Base-by-base conservation (phyloP, 1,284 basidiomycete genomes). In the Apiotrichum domesticum region DNA sequence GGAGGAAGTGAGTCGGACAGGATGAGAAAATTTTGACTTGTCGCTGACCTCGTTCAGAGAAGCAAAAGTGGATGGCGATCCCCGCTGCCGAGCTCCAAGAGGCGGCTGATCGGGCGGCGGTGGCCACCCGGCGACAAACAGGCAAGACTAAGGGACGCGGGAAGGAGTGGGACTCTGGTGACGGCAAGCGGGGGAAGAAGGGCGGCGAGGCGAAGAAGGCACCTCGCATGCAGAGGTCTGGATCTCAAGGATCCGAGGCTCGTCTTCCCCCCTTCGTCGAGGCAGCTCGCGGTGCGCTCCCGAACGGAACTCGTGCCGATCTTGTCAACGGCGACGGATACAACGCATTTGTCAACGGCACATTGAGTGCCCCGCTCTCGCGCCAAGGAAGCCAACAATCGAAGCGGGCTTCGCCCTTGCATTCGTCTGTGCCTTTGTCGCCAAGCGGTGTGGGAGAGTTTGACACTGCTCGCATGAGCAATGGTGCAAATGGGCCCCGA, bases 51-150 rank as follows among this genome's bases (percentile, higher is more conserved):
- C 37, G 39, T 52, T 21, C 51, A 76, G 74, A 72, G 59, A 76
- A 76, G 64, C 67, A 65, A 34, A 77, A 76, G 62, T 78, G 77
- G 77, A 76, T 60, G 6, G 61, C 73, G 5, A 78, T 78, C 29
- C 73, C 76, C 3, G 71, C 74, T 2, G 59, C 68, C 0, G 75
- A 78, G 55, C 64, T 78, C n/a, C 69, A 74, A 35, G 74, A 74
- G 32, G 74, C 76, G 8, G 70, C 70, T 3, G 76, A 78, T 54
- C 66, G 72, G 62, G 74, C 68, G 1, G 70, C 70, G 2, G 71
- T 69, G 44, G 54, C 56, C 6, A 64, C 51, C 29, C 57, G 66
- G 50, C 64, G 56, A 56, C 65, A 61, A 53, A 51, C 14, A 5
- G 35, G 54, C 44, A 61, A 61, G 40, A 58, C 66, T 21, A 65